phyloP scores from a whole-genome alignment of 192 early-diverging fungal species.

The Umbelopsis isabellina region DNA sequence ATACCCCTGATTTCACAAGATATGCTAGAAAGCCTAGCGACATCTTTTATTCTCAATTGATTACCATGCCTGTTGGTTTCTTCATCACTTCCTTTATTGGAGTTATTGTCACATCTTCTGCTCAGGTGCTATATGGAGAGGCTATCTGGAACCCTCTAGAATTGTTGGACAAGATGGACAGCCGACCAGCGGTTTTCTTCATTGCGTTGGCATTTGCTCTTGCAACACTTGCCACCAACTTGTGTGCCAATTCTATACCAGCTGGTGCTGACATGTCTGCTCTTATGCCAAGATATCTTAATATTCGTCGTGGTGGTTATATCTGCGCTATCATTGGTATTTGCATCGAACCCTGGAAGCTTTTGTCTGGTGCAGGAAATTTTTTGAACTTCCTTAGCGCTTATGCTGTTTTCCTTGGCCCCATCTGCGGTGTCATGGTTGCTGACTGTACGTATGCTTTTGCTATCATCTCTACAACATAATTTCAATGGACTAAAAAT shows the following conservation, averaged over 20 bases:
- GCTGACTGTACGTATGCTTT: conserved; percentile 18
- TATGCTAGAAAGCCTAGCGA: conserved; percentile 26
- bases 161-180: conserved; percentile 23
- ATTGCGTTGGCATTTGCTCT: conserved; percentile 31
- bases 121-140: conserved; percentile 18
- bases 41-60: conserved; percentile 25
- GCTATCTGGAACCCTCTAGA: conserved; percentile 27
- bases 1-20: conserved; percentile 27
- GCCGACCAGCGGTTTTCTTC: conserved; percentile 27
- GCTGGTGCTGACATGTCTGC: conserved; percentile 29
- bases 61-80: conserved; percentile 30
- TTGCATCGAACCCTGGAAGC: conserved; percentile 28
- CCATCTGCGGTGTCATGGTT: conserved; percentile 26
- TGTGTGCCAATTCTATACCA: conserved; percentile 28
- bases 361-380: conserved; percentile 24
- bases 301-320: conserved; percentile 30
- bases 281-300: conserved; percentile 20
- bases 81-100: conserved; percentile 31
- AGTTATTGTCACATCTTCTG: conserved; percentile 20
- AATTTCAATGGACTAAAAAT: neutral
- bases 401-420: conserved; percentile 26
- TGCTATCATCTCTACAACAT: neutral
- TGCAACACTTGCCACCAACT: conserved; percentile 28
- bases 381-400: conserved; percentile 29
- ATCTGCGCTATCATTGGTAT: conserved; percentile 23